Base-by-base conservation (phyloP, 495 filamentous ascomycete genomes). In the Aspergillus avenaceus region DNA sequence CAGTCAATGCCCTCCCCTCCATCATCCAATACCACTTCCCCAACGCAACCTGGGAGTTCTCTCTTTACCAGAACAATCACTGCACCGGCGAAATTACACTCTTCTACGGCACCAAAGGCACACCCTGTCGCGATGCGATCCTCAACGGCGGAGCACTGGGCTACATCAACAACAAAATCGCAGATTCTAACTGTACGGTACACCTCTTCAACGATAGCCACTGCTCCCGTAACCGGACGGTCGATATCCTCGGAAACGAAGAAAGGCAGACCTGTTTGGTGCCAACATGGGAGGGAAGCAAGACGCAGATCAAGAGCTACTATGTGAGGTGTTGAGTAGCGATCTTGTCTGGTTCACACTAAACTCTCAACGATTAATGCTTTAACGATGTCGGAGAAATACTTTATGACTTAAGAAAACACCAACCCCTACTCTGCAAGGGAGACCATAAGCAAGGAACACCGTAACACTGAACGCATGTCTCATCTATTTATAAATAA, bases 1-100 rank as follows among this genome's bases (percentile, higher is more conserved):
- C 28, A 28, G 16, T n/a, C 22, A 9, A 40, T 5, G 22, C 28
- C 40, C 28, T 21, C 23, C 41, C 41, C 13, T 38, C 34, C 14
- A 41, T 19, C 32, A 3, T 12, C 22, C 23, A 41, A 25, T 2
- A 16, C 11, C 22, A 40, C 36, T 14, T 24, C 28, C 28, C 40
- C 24, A 37, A 28, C 29, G 21, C 48, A 26, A 23, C 37, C 28
- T 53, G 51, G 51, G 34, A 47, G 22, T 24, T 48, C 36, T 53
- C 45, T 11, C 27, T 48, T 0, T 53, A 53, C 37, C 44, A 53
- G 27, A 47, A 48, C 19, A 31, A 14, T 9, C 44, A 27, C 28
- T 53, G 51, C 44, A 47, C 51, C 4, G 51, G 51, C 13, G 36
- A 53, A 34, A 53, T 45, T 8, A 53, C 51, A 2, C 47, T 21